These are phyloP conservation scores for Aquilaria malaccensis DNA, from an alignment of 345 rosid species.

Conservation along the genomic window DNA sequence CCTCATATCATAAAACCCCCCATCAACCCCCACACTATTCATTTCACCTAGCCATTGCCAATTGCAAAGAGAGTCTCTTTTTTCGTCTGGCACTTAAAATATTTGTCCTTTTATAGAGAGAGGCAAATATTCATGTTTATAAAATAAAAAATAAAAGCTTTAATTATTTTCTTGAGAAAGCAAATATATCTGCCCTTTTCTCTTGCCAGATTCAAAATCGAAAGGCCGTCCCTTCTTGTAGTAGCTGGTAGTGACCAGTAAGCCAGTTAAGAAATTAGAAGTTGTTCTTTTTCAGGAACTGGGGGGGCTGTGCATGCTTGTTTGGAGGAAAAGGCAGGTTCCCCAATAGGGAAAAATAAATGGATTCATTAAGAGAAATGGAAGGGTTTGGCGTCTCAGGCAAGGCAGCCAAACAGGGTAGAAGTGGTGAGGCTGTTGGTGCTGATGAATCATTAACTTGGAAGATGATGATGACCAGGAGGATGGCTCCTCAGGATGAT, in stretches of 20 bases:
- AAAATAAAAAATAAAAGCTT: conserved; percentile 14
- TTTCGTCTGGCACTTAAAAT: neutral
- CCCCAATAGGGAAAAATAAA: conserved; percentile 13
- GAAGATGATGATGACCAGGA: conserved; percentile 17
- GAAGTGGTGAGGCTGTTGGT: conserved; percentile 11
- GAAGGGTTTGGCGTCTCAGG: conserved; percentile 32
- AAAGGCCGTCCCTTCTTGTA: no score
- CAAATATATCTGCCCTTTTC: neutral
- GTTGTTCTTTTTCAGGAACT: neutral
- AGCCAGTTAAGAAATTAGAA: neutral
- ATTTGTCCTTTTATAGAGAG: conserved; percentile 13
- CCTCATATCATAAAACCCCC: conserved; percentile 21
- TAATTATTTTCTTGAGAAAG: conserved; percentile 10
- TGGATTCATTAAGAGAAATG: conserved; percentile 14
- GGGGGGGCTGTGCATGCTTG: neutral
- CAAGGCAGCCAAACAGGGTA: conserved; percentile 26
- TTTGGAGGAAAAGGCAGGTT: conserved; percentile 13
- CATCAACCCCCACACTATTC: conserved; percentile 10
- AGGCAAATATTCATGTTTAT: neutral
- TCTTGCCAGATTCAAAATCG: conserved; percentile 3
- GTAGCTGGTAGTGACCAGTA: no score
- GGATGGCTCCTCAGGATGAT: conserved; percentile 27
- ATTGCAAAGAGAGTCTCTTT: neutral
- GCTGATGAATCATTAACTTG: conserved; percentile 19
- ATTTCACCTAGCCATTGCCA: conserved; percentile 9